A percentile compares a stretch with the other conserved stretches of the same genome.
These are phyloP conservation scores for Catenaria anguillulae DNA, from an alignment of 371 early-diverging fungal genomes.

Conservation along the genomic window DNA sequence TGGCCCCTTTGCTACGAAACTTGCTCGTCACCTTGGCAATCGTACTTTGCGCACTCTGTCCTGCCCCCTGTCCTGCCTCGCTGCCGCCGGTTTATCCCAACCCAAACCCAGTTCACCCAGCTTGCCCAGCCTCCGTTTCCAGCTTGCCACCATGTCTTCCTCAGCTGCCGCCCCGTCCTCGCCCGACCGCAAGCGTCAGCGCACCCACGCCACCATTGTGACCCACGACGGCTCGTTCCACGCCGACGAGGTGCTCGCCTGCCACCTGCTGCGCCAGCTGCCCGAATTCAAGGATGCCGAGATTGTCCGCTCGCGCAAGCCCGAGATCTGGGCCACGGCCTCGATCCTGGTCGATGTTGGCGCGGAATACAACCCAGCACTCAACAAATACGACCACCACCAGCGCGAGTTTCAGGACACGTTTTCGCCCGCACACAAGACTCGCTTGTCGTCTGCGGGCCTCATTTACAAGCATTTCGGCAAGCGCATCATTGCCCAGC, in stretches of 20 bases:
- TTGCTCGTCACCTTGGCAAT: too few relatives aligned
- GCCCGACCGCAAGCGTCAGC: background rate
- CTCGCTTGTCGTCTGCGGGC: conserved; percentile 85
- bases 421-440: conserved; percentile 56
- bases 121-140: too few relatives aligned
- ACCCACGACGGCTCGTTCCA: conserved; percentile 18
- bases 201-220: background rate
- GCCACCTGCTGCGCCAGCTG: conserved; percentile 64
- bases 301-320: conserved; percentile 78
- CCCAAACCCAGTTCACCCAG: too few relatives aligned
- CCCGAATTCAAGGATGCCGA: conserved; percentile 43
- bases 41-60: too few relatives aligned
- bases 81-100: too few relatives aligned
- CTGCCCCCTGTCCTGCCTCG: too few relatives aligned
- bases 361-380: conserved; percentile 71
- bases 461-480: conserved; percentile 89
- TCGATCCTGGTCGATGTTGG: conserved; percentile 97
- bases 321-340: conserved; percentile 54
- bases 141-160: conserved; percentile 1
- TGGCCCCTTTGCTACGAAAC: too few relatives aligned
- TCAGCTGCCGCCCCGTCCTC: background rate
- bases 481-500: conserved; percentile 48
- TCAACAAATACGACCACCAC: conserved; percentile 88
- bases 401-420: conserved; percentile 88
- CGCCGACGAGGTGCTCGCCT: conserved; percentile 86